These are phyloP conservation scores for Paecilomyces dactylethromorphus DNA, from an alignment of 2,329 filamentous ascomycete genomes.

Conservation along the genomic window DNA sequence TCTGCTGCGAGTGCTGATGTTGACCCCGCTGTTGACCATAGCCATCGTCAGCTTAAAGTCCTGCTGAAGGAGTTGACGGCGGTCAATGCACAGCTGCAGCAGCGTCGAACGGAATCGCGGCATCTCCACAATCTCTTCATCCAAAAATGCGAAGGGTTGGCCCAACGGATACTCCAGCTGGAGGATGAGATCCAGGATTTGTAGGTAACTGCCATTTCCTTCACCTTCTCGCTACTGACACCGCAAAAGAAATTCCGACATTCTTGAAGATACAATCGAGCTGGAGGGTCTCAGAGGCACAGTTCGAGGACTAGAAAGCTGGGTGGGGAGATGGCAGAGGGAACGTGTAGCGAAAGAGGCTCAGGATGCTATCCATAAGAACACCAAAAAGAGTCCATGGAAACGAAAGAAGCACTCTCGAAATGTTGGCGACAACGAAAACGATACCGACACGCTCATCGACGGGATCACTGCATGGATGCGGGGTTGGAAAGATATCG, in stretches of 20 bases:
- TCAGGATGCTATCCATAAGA: neutral
- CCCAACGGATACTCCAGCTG: conserved; percentile 53
- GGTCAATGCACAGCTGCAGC: conserved; percentile 18
- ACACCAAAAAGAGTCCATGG: conserved; percentile 9
- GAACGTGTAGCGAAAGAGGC: conserved; percentile 11
- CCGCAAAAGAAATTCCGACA: conserved; percentile 18
- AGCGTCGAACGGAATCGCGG: conserved; percentile 31
- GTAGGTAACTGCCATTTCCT: conserved; percentile 32
- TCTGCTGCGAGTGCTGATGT: neutral
- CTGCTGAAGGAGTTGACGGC: conserved; percentile 19
- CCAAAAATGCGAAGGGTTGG: conserved; percentile 51
- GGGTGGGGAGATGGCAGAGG: conserved; percentile 21
- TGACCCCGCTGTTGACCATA: conserved; percentile 1
- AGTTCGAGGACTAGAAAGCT: conserved; percentile 26
- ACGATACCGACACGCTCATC: conserved; percentile 22
- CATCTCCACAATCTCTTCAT: conserved; percentile 58
- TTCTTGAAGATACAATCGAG: conserved; percentile 26
- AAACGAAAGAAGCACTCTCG: conserved; percentile 9
- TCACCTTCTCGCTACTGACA: neutral
- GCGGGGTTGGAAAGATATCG: conserved; percentile 36
- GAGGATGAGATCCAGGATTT: conserved; percentile 54
- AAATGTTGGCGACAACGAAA: conserved; percentile 1
- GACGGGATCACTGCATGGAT: conserved; percentile 38
- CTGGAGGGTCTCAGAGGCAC: conserved; percentile 30
- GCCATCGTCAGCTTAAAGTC: conserved; percentile 11